Evolutionary conservation across 208 protist genomes (phyloP).

Genomic region (Acanthamoeba sp.): DNA sequence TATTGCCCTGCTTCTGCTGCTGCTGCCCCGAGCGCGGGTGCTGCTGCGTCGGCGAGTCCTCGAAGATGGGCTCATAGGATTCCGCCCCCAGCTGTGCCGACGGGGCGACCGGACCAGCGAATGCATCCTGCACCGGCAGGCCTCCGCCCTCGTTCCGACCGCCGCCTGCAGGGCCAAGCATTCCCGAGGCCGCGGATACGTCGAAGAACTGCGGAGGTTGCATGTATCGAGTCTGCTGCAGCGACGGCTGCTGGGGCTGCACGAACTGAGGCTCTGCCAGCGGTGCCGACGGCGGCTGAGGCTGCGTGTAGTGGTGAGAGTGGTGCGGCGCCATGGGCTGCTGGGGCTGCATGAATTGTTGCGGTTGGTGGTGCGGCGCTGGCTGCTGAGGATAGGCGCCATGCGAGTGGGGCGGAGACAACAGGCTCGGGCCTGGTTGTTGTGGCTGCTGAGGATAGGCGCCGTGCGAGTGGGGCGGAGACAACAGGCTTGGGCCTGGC

Average conservation of each 20-base stretch:
- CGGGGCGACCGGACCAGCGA: not conserved
- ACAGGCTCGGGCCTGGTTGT: not conserved
- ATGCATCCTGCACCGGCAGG: not conserved
- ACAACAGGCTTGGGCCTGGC: not conserved
- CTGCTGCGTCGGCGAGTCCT: not conserved
- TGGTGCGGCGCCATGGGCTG: not conserved
- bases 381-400: not conserved
- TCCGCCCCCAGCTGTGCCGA: not conserved
- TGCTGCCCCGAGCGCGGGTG: too few species aligned
- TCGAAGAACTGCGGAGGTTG: not conserved
- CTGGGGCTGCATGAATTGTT: not conserved
- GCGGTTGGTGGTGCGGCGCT: not conserved
- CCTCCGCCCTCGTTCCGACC: too few species aligned
- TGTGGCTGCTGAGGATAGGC: not conserved
- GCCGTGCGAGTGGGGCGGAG: not conserved
- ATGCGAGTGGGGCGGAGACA: not conserved
- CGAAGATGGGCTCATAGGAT: not conserved
- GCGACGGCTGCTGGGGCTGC: not conserved
- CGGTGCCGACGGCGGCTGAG: not conserved
- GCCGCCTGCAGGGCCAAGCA: not conserved
- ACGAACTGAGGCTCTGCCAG: not conserved
- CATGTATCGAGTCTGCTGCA: not conserved
- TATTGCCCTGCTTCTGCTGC: not conserved
- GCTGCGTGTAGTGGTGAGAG: not conserved
- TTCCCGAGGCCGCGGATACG: not conserved